Percentiles rank a stretch among this genome's conserved stretches.
Evolutionary conservation across 1,139 yeast species (phyloP).

Genomic region (Kluyveromyces marxianus): DNA sequence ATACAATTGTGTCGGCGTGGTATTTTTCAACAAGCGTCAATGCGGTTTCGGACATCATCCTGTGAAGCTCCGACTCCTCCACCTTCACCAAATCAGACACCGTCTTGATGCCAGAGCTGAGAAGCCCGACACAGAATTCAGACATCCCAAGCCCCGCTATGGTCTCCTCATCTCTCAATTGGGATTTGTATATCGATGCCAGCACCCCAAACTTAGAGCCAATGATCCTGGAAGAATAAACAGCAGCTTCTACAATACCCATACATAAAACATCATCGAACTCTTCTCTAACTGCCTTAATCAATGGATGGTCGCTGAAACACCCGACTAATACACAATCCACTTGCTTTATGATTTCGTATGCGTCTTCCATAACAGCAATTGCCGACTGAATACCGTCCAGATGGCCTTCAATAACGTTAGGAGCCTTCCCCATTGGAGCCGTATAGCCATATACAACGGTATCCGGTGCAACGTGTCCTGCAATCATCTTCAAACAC

Average conservation of each 20-base stretch:
- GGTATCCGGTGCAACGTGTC: constrained; percentile 5
- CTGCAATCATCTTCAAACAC: constrained; percentile 2
- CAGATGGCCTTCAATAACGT: constrained; percentile 4
- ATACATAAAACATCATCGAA: constrained; percentile 3
- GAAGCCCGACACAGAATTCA: constrained; percentile 1
- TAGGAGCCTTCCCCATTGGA: constrained; percentile 2
- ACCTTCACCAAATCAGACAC: constrained; percentile 4
- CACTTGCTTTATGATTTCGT: neutral
- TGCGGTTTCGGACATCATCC: constrained; percentile 2
- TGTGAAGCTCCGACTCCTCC: constrained; percentile 1
- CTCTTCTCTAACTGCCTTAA: constrained; percentile 3
- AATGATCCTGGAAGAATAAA: constrained; percentile 2
- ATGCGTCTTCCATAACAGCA: constrained; percentile 4
- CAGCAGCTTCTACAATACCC: constrained; percentile 6
- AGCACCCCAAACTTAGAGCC: constrained; percentile 3
- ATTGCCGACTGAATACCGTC: constrained; percentile 4
- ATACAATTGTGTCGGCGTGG: constrained; percentile 3
- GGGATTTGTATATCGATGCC: constrained; percentile 4
- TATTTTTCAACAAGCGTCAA: constrained; percentile 1
- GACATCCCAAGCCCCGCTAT: constrained; percentile 4
- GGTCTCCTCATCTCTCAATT: constrained; percentile 4
- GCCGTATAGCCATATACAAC: constrained; percentile 5
- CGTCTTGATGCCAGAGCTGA: constrained; percentile 4
- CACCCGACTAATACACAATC: constrained; percentile 5
- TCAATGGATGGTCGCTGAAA: constrained; percentile 4